Evolutionary conservation across 179 eudicot genomes (phyloP).

Genomic region (Actinidia polygama): DNA sequence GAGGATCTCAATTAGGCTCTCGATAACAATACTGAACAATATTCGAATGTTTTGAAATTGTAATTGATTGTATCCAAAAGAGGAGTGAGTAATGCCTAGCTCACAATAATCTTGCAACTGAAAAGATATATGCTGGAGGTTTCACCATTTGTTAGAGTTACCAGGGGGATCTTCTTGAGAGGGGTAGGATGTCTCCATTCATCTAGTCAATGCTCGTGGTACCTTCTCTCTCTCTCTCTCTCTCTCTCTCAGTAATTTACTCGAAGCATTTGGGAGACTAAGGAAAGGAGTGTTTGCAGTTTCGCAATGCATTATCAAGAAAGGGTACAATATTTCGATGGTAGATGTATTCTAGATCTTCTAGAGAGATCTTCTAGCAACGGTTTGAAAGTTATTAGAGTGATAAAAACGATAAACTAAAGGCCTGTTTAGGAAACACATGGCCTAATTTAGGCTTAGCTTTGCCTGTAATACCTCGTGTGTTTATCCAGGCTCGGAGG

Average conservation of each 20-base stretch:
- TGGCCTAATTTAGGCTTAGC: neutral
- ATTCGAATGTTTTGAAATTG: neutral
- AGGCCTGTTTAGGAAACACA: neutral
- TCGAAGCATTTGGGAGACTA: neutral
- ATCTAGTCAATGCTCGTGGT: neutral
- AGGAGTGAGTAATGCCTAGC: neutral
- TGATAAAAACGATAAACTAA: neutral
- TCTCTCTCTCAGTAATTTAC: neutral
- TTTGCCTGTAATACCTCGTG: neutral
- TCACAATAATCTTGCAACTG: neutral
- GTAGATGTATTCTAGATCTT: neutral
- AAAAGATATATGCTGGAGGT: neutral
- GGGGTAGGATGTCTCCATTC: neutral
- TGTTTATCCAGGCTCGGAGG: neutral
- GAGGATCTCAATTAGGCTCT: neutral
- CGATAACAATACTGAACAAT: neutral
- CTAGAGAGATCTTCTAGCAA: neutral
- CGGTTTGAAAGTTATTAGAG: neutral
- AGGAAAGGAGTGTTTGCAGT: neutral
- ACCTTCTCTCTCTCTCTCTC: neutral
- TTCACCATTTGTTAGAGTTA: constrained; percentile 1
- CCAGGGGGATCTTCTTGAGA: neutral
- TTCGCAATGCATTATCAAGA: neutral
- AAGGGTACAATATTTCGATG: neutral
- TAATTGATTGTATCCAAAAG: neutral